These are phyloP conservation scores for Rubroshorea leprosula DNA, from an alignment of 345 rosid genomes.

Conservation along the genomic window DNA sequence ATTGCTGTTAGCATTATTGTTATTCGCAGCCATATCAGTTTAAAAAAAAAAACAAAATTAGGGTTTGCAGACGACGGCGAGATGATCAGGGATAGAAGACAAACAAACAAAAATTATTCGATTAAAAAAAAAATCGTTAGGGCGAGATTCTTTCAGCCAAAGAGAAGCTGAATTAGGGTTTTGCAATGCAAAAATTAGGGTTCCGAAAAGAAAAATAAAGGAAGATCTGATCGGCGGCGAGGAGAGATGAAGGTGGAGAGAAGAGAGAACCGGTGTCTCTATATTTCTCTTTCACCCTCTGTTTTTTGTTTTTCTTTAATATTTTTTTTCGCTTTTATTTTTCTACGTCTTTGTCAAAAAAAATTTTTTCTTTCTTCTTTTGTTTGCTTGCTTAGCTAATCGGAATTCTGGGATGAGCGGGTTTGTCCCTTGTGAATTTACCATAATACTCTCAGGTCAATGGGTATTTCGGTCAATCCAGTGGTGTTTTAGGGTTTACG, in stretches of 20 bases:
- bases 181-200: background rate
- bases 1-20: slow-evolving; percentile 8
- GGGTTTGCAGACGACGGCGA: background rate
- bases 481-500: too few relatives aligned
- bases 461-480: background rate
- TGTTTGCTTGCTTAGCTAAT: slow-evolving; percentile 1
- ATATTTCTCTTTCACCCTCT: slow-evolving; percentile 5
- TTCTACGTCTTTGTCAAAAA: background rate
- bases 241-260: slow-evolving; percentile 7
- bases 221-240: slow-evolving; percentile 9
- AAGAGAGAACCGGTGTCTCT: slow-evolving; percentile 17
- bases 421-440: background rate
- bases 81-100: slow-evolving; percentile 6
- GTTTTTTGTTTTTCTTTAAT: background rate
- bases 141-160: background rate
- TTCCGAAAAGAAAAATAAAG: background rate
- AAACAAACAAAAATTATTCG: background rate
- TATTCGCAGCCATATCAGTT: slow-evolving; percentile 6
- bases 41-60: background rate
- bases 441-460: background rate
- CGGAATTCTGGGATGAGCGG: background rate
- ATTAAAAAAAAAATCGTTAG: background rate
- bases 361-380: background rate
- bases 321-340: background rate
- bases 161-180: background rate